Conservation (phyloP, 169 alveolate genomes). For the Plasmodium relictum region DNA sequence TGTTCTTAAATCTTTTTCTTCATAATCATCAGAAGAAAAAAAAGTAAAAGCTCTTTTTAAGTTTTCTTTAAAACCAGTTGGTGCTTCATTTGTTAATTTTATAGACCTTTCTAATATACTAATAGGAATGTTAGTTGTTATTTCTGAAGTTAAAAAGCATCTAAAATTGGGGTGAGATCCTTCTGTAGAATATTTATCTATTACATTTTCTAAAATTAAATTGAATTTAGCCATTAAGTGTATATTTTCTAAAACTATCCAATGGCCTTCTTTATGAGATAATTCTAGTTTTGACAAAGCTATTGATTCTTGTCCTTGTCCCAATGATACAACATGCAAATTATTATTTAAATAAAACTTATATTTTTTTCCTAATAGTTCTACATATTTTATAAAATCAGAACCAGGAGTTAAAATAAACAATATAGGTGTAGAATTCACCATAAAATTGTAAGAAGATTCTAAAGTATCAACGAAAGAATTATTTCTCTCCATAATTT, state of each 20-base stretch:
- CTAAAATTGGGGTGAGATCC: conserved; percentile 96
- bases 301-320: conserved; percentile 95
- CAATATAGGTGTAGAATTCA: conserved; percentile 95
- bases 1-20: conserved; percentile 93
- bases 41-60: conserved; percentile 96
- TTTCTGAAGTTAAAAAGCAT: conserved; percentile 95
- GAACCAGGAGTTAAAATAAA: conserved; percentile 96
- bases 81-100: conserved; percentile 97
- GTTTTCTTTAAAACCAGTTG: conserved; percentile 96
- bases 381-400: conserved; percentile 94
- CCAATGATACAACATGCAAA: conserved; percentile 95
- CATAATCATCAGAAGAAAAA: conserved; percentile 94
- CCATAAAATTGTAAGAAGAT: conserved; percentile 91
- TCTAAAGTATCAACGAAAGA: conserved; percentile 92
- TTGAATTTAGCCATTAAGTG: conserved; percentile 97
- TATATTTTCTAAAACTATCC: conserved; percentile 96
- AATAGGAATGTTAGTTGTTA: conserved; percentile 93
- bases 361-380: conserved; percentile 90
- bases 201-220: conserved; percentile 94
- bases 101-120: conserved; percentile 97
- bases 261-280: conserved; percentile 97
- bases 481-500: conserved; percentile 92
- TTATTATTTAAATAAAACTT: conserved; percentile 89
- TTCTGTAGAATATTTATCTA: conserved; percentile 94
- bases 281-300: conserved; percentile 94